phyloP scores from a whole-genome alignment of 2,329 filamentous ascomycete species.

The Davidsoniella neocaledoniae region DNA sequence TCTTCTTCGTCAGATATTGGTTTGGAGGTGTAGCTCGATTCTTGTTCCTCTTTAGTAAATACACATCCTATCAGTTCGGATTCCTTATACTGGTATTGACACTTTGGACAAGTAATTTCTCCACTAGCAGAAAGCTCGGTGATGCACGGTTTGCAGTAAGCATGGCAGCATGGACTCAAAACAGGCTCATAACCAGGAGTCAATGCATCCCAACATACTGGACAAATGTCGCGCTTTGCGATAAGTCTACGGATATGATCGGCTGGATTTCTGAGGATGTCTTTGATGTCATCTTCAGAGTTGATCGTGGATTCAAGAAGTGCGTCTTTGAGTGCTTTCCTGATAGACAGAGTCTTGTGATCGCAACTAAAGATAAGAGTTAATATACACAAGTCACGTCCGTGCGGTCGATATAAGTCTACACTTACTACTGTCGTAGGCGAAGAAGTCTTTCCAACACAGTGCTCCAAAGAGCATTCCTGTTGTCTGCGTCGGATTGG shows the following conservation, averaged over 20 bases:
- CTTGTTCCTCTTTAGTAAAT: not conserved
- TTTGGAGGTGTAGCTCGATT: constrained; percentile 26
- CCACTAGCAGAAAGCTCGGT: constrained; percentile 42
- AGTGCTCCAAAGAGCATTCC: constrained; percentile 12
- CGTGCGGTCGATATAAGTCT: constrained; percentile 13
- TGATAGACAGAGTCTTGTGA: constrained; percentile 67
- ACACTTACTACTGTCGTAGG: constrained; percentile 50
- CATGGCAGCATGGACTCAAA: constrained; percentile 73
- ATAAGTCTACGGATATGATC: not conserved
- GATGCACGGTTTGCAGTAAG: constrained; percentile 62
- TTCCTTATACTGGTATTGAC: constrained; percentile 49
- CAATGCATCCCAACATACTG: constrained; percentile 61
- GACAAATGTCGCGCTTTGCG: constrained; percentile 57
- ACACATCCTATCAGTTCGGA: constrained; percentile 25
- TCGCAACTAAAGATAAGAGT: constrained; percentile 41
- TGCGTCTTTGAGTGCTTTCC: constrained; percentile 39
- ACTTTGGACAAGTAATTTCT: constrained; percentile 70
- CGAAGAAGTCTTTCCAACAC: constrained; percentile 69
- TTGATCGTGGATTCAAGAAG: not conserved
- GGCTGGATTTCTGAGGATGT: no score
- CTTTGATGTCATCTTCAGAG: not conserved
- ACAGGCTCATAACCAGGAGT: constrained; percentile 42
- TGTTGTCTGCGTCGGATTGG: constrained; percentile 20
- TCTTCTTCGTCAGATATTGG: constrained; percentile 36
- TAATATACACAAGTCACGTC: constrained; percentile 17